Evolutionary conservation across 1,284 basidiomycete species (phyloP), one percentile per base, ranked within the genome.

Genomic region (Ustilago loliicola): DNA sequence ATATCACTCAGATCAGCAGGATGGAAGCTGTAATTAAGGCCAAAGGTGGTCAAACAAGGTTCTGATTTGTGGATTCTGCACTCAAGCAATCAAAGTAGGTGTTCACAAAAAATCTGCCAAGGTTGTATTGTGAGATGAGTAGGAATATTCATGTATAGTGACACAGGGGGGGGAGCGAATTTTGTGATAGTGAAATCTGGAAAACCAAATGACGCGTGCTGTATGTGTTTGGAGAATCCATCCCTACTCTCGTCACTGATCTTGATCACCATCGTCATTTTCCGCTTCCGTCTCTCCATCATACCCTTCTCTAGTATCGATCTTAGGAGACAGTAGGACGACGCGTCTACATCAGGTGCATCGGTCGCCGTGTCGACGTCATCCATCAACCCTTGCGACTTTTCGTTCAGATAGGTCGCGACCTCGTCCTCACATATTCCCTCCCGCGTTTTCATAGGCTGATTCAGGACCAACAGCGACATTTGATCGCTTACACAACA

Each of bases 221-320:
- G n/a, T n/a, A n/a, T n/a, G 29, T 54, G 29, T 45, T 54, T 34
- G 38, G 34, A 19, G 3, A 42, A 61, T 61, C 27, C 27, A 57
- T 45, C 30, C 10, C 30, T 27, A 25, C 47, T 30, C 29, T 54
- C 48, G 25, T 50, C 48, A 50, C 23, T 7, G 8, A 3, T 59
- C 29, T n/a, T n/a, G 21, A 23, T 52, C 58, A 8, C 29, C 47
- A 60, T 60, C 52, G 27, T 30, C 53, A 21, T 23, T 10, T 19
- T 40, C 7, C 17, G 40, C 25, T 19, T 40, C 17, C 47, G 29
- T 21, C 47, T 1, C 53, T 19, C 45, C 40, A 17, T 29, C 25
- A 29, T 8, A 4, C n/a, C 6, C 23, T 29, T 23, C 47, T 45
- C 32, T 32, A 27, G n/a, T 25, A 25, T 21, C 5, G 23, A 17